Evolutionary conservation across 2,329 filamentous ascomycete species (phyloP).

Genomic region (Diaporthe sp.): DNA sequence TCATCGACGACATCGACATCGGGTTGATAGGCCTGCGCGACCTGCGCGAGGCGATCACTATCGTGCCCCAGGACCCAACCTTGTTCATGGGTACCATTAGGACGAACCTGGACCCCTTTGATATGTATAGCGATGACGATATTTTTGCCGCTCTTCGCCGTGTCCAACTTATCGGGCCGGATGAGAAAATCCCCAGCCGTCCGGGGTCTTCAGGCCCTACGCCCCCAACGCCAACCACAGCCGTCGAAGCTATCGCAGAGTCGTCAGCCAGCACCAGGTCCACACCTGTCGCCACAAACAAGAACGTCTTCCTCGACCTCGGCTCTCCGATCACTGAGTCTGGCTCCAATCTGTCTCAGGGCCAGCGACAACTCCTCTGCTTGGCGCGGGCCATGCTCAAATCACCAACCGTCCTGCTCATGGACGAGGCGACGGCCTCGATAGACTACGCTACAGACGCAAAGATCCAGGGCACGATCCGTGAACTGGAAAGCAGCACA

Average conservation of each 20-base stretch:
- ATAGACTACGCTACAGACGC: conserved; percentile 97
- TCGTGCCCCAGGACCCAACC: conserved; percentile 97
- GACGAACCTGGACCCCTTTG: conserved; percentile 93
- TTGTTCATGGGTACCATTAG: conserved; percentile 93
- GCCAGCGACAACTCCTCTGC: conserved; percentile 93
- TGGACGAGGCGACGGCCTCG: conserved; percentile 98
- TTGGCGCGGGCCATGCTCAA: conserved; percentile 93
- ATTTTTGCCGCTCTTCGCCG: conserved; percentile 88
- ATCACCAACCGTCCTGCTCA: conserved; percentile 91
- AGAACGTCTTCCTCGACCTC: conserved; percentile 93
- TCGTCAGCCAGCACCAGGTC: conserved; percentile 33
- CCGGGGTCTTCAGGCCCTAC: conserved; percentile 34
- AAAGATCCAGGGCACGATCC: conserved; percentile 96
- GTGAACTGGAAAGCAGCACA: conserved; percentile 85
- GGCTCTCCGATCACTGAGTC: conserved; percentile 87
- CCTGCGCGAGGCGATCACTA: conserved; percentile 92
- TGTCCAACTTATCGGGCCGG: conserved; percentile 83
- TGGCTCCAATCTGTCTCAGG: conserved; percentile 93
- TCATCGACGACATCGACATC: conserved; percentile 93
- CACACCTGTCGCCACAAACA: conserved; percentile 74
- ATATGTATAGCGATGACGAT: conserved; percentile 87
- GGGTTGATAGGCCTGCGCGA: conserved; percentile 91
- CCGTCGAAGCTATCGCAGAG: conserved; percentile 36
- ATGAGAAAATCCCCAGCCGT: conserved; percentile 53
- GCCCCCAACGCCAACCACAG: conserved; percentile 40